Conservation (phyloP, 192 early-diverging fungal genomes). For the Coemansia sp. region DNA sequence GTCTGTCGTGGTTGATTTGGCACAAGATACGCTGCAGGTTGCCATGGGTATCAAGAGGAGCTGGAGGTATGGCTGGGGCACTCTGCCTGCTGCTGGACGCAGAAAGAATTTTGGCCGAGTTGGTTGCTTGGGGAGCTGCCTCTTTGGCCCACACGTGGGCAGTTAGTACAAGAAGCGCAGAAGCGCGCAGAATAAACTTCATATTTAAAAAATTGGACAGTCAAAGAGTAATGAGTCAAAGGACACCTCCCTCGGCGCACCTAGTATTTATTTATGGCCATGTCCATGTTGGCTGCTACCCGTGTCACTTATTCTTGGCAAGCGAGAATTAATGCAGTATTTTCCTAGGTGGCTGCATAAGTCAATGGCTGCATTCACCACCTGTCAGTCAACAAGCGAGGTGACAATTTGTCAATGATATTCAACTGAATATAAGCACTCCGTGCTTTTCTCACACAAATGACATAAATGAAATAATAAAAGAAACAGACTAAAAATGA, state of each 20-base stretch:
- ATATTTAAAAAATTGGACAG: not conserved
- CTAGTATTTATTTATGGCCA: not conserved
- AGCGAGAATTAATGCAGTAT: not conserved
- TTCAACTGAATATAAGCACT: not conserved
- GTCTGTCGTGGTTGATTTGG: slow-evolving; percentile 40
- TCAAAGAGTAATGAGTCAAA: not conserved
- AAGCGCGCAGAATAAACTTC: not conserved
- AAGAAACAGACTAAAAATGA: not conserved
- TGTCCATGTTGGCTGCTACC: not conserved
- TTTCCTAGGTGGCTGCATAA: not conserved
- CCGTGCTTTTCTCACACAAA: too few relatives aligned
- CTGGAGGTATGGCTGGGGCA: not conserved
- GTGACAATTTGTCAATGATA: not conserved
- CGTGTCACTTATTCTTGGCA: not conserved
- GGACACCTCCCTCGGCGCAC: not conserved
- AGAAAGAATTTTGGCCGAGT: not conserved
- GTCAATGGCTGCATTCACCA: not conserved
- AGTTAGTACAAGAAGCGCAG: not conserved
- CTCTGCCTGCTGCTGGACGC: not conserved
- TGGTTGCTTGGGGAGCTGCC: not conserved
- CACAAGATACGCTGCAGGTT: slow-evolving; percentile 26
- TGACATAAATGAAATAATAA: not conserved
- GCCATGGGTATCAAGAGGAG: slow-evolving; percentile 4
- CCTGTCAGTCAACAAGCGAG: not conserved
- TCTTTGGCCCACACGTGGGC: not conserved